Evolutionary conservation across 768 basidiomycete species (phyloP).

Genomic region (Mycena crocata): DNA sequence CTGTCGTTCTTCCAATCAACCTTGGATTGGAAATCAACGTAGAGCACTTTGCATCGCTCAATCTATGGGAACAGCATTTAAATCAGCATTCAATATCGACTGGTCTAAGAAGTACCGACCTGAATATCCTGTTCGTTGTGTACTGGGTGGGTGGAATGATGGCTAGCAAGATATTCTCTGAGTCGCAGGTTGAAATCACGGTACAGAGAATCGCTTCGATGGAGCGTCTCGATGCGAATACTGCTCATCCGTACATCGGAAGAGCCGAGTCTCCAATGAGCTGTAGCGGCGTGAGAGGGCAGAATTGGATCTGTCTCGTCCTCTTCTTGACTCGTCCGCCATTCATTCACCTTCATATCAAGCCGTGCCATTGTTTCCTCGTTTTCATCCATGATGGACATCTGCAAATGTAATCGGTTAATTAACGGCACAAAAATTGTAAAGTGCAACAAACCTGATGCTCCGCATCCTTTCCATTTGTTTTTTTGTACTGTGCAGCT

Average conservation of each 20-base stretch:
- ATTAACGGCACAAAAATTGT: no score
- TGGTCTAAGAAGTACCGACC: background rate
- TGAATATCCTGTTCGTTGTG: background rate
- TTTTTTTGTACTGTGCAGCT: constrained; percentile 8
- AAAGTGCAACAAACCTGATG: constrained; percentile 23
- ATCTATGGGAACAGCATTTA: background rate
- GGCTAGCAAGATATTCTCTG: constrained; percentile 11
- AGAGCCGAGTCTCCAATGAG: constrained; percentile 20
- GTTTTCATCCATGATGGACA: constrained; percentile 24
- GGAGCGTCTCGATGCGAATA: background rate
- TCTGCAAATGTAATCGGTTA: no score
- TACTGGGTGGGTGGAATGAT: constrained; percentile 6
- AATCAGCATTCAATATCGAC: background rate
- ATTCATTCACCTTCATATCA: constrained; percentile 18
- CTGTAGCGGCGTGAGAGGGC: background rate
- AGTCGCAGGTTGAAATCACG: constrained; percentile 24
- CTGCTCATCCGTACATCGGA: background rate
- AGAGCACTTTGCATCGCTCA: constrained; percentile 1
- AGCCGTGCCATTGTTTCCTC: constrained; percentile 22
- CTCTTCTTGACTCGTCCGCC: constrained; percentile 8
- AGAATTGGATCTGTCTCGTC: background rate
- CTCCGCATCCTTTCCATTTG: constrained; percentile 22
- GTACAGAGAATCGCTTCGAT: background rate
- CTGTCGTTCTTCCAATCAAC: constrained; percentile 13
- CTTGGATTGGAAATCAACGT: constrained; percentile 11